Conservation (phyloP, 345 rosid species). For the Populus euphratica region DNA sequence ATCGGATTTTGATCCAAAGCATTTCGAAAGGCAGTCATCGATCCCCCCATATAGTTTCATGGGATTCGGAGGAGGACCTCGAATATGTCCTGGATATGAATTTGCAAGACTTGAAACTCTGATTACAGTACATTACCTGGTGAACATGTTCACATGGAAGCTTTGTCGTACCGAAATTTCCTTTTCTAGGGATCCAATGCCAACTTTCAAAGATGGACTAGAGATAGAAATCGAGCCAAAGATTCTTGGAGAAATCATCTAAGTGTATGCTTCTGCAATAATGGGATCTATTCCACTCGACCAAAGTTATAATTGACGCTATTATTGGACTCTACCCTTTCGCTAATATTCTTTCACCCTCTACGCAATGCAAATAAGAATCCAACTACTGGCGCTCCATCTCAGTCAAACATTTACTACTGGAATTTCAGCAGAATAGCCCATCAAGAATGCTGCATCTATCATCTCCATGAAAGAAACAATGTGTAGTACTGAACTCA, state of each 20-base stretch:
- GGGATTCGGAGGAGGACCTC: constrained; percentile 22
- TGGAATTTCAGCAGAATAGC: too few relatives aligned
- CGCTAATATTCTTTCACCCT: too few relatives aligned
- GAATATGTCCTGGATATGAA: constrained; percentile 34
- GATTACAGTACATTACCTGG: constrained; percentile 22
- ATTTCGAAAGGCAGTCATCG: constrained; percentile 26
- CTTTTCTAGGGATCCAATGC: constrained; percentile 18
- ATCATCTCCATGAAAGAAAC: too few relatives aligned
- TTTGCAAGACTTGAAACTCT: constrained; percentile 36
- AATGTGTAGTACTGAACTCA: too few relatives aligned
- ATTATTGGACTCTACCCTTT: too few relatives aligned
- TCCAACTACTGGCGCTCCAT: too few relatives aligned
- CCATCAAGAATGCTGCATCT: too few relatives aligned
- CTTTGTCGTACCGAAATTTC: not conserved
- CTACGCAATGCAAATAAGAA: too few relatives aligned
- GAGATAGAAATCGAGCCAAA: constrained; percentile 17
- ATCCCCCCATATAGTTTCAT: constrained; percentile 27
- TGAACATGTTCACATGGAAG: constrained; percentile 27
- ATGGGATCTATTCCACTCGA: too few relatives aligned
- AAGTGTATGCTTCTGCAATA: not conserved
- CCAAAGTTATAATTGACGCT: too few relatives aligned
- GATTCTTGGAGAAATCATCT: not conserved
- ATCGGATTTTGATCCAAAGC: constrained; percentile 25
- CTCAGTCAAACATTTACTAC: too few relatives aligned
- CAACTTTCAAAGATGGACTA: constrained; percentile 16